phyloP scores from a whole-genome alignment of 495 filamentous ascomycete species.

The Aspergillus olivimuriae region DNA sequence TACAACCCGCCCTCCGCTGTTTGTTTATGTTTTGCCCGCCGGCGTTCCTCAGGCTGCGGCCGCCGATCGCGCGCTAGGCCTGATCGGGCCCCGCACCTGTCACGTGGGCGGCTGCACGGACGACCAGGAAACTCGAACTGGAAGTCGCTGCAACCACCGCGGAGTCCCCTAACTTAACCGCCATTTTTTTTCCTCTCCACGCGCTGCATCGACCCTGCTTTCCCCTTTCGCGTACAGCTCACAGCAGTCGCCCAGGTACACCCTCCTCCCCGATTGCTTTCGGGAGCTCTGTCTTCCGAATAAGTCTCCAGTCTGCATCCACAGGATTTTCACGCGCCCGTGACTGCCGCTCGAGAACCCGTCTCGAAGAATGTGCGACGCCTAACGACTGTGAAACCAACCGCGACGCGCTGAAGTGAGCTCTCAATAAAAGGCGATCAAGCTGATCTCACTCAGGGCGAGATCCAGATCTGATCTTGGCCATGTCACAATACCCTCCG shows the following conservation, averaged over 20 bases:
- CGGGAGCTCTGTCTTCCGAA: no score
- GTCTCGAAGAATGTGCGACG: conserved; percentile 10
- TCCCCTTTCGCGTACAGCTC: no score
- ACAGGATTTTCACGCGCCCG: no score
- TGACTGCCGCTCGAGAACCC: not conserved
- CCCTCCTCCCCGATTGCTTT: no score
- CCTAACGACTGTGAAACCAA: no score
- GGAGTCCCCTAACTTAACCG: no score
- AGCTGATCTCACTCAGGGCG: not conserved
- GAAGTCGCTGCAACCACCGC: no score
- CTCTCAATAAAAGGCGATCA: no score
- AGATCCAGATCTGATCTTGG: conserved; percentile 2
- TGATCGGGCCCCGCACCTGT: conserved; percentile 16
- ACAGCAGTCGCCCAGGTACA: no score
- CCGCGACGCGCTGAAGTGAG: no score
- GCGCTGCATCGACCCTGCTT: no score
- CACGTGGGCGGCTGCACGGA: conserved; percentile 20
- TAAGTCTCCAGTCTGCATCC: no score
- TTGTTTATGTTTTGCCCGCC: conserved; percentile 40
- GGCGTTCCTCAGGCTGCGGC: conserved; percentile 32
- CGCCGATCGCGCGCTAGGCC: conserved; percentile 28
- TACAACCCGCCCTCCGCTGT: conserved; percentile 9
- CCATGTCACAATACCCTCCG: conserved; percentile 53
- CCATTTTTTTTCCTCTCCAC: not conserved
- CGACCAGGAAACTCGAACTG: conserved; percentile 16